These are phyloP conservation scores for Blastomyces parvus DNA, from an alignment of 2,329 filamentous ascomycete genomes.

Conservation along the genomic window DNA sequence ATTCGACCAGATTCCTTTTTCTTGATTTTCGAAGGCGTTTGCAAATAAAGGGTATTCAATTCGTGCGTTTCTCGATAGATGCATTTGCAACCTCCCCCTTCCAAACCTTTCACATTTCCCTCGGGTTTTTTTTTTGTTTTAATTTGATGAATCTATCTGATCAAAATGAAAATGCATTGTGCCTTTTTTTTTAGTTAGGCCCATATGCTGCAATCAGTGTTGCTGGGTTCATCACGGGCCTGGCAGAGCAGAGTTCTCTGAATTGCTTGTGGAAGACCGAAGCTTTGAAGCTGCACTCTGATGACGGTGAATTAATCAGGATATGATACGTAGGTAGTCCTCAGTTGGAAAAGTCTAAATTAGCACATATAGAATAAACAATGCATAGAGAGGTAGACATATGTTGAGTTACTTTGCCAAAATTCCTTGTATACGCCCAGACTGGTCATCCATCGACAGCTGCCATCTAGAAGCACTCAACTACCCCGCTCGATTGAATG, in stretches of 20 bases:
- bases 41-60: neutral
- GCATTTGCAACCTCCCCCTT: neutral
- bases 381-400: neutral
- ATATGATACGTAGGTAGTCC: neutral
- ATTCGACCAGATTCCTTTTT: neutral
- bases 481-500: neutral
- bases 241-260: neutral
- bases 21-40: neutral
- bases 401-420: no score
- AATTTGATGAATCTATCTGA: conserved; percentile 3
- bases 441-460: no score
- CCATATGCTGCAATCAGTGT: neutral
- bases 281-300: no score
- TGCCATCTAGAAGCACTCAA: neutral
- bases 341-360: neutral
- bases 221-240: neutral
- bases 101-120: neutral
- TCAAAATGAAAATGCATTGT: neutral
- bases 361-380: neutral
- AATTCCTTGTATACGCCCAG: no score
- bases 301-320: neutral
- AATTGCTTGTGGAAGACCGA: neutral
- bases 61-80: conserved; percentile 4
- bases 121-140: neutral
- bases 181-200: neutral